phyloP scores from a whole-genome alignment of 176 grass and related monocot species.

The Thalia dealbata region DNA sequence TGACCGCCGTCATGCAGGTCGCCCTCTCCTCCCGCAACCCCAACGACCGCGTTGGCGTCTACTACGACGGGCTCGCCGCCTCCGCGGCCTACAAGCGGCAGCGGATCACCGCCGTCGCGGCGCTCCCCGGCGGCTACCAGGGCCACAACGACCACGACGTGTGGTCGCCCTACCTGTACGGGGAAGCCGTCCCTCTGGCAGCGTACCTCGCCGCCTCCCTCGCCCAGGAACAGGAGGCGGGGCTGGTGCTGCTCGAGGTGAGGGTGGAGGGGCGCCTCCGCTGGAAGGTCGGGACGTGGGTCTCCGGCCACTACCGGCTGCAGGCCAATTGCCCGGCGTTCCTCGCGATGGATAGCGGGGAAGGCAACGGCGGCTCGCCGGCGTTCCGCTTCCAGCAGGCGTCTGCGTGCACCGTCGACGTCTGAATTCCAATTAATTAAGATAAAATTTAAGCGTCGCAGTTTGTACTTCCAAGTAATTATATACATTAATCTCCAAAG shows the following conservation, averaged over 20 bases:
- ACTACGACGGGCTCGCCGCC: neutral
- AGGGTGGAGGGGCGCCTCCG: constrained; percentile 2
- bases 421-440: neutral
- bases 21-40: constrained; percentile 3
- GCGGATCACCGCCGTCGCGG: neutral
- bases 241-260: neutral
- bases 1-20: constrained; percentile 2
- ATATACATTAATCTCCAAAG: no score
- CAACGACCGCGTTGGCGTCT: neutral
- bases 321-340: constrained; percentile 9
- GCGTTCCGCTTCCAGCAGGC: neutral
- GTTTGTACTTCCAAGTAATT: no score
- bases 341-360: neutral
- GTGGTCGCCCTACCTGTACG: constrained; percentile 4
- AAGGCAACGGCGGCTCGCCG: neutral
- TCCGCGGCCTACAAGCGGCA: neutral
- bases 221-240: neutral
- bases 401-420: neutral
- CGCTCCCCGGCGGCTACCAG: neutral
- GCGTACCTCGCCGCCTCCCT: neutral
- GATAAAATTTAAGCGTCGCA: no score
- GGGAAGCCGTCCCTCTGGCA: neutral
- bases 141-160: neutral
- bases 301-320: constrained; percentile 4
- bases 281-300: constrained; percentile 9